Conservation (phyloP, 331 rosid genomes). For the Acacia pycnantha region DNA sequence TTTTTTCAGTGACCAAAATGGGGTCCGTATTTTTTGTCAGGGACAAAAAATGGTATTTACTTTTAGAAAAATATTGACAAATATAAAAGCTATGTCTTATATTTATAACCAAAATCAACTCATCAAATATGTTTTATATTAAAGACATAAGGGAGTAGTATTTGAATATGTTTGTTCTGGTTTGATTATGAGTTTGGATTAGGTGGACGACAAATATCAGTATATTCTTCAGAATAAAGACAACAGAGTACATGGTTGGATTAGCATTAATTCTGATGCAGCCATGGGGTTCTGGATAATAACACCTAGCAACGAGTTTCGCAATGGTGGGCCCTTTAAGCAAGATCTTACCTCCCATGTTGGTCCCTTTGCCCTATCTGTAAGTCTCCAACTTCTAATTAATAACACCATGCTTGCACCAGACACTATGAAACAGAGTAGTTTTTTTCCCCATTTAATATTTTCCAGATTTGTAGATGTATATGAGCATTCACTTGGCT, state of each 20-base stretch:
- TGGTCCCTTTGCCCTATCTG: slow-evolving; percentile 61
- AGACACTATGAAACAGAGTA: not conserved
- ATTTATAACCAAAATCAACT: too few species aligned
- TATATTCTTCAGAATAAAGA: slow-evolving; percentile 40
- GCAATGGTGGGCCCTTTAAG: slow-evolving; percentile 63
- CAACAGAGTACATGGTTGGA: slow-evolving; percentile 40
- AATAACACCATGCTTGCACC: not conserved
- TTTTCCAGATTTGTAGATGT: slow-evolving; percentile 48
- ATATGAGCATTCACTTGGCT: slow-evolving; percentile 72
- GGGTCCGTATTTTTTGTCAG: too few species aligned
- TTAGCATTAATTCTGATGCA: slow-evolving; percentile 11
- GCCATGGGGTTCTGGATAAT: slow-evolving; percentile 68
- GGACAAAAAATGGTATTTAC: too few species aligned
- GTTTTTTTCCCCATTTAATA: not conserved
- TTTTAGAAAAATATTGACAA: too few species aligned
- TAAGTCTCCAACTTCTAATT: slow-evolving; percentile 19
- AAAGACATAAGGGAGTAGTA: too few species aligned
- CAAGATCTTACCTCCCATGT: slow-evolving; percentile 83
- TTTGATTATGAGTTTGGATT: not conserved
- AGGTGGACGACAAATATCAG: slow-evolving; percentile 60
- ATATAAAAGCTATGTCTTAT: too few species aligned
- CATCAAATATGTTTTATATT: too few species aligned
- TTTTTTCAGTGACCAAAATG: too few species aligned
- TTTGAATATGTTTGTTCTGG: not conserved
- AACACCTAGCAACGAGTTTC: slow-evolving; percentile 64